phyloP scores from a whole-genome alignment of 78 protist genomes.

The Chrysochromulina tobinii region DNA sequence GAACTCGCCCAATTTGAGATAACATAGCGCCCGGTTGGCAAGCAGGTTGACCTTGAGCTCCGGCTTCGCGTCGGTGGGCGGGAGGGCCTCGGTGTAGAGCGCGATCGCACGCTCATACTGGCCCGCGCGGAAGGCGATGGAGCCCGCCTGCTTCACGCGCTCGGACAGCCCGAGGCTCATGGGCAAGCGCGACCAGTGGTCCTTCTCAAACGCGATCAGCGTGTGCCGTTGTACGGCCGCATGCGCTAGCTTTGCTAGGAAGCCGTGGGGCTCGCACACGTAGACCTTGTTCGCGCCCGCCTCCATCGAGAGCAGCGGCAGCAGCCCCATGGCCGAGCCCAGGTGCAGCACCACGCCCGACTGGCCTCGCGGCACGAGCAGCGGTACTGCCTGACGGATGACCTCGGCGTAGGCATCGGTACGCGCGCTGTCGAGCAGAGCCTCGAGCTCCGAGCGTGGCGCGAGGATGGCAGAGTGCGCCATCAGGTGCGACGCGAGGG shows the following conservation, averaged over 20 bases:
- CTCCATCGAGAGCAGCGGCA: background rate
- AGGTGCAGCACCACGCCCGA: background rate
- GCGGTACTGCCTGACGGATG: background rate
- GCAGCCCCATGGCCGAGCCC: slow-evolving; percentile 2
- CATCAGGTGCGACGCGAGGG: background rate
- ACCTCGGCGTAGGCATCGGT: background rate
- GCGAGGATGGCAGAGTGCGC: slow-evolving; percentile 6
- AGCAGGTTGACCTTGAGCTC: background rate
- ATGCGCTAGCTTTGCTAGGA: background rate
- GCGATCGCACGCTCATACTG: background rate
- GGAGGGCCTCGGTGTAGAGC: slow-evolving; percentile 1
- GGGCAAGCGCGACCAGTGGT: background rate
- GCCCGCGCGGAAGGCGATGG: background rate
- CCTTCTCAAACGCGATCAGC: background rate
- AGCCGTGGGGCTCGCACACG: background rate
- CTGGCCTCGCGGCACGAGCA: background rate
- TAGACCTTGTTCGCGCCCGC: slow-evolving; percentile 8
- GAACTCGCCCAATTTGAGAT: background rate
- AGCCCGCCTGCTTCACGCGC: background rate
- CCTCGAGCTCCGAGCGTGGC: background rate
- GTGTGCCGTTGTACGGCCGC: background rate
- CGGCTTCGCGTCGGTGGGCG: too few relatives aligned
- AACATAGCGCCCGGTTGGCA: background rate
- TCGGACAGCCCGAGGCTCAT: background rate
- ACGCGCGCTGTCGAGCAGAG: background rate